Evolutionary conservation across 192 early-diverging fungal genomes (phyloP).

Genomic region (Piromyces sp.): DNA sequence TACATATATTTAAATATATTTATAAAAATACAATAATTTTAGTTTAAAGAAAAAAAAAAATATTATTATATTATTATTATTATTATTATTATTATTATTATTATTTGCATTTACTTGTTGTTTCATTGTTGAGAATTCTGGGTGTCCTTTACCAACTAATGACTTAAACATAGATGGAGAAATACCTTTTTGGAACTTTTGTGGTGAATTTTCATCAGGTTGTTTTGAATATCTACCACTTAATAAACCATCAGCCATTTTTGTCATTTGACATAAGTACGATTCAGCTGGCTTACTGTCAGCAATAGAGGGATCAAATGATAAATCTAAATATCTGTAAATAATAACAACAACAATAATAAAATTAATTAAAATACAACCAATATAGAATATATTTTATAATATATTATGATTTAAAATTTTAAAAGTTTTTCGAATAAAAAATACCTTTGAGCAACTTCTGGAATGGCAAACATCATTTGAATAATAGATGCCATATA

Average conservation of each 20-base stretch:
- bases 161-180: conserved; percentile 81
- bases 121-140: conserved; percentile 93
- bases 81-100: neutral
- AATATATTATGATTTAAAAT: too few relatives aligned
- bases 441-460: conserved; percentile 53
- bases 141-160: conserved; percentile 67
- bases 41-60: too few relatives aligned
- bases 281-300: conserved; percentile 46
- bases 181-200: conserved; percentile 61
- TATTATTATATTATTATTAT: neutral
- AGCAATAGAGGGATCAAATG: conserved; percentile 16
- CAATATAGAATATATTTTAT: too few relatives aligned
- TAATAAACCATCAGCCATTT: conserved; percentile 77
- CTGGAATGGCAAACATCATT: conserved; percentile 58
- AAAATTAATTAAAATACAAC: neutral
- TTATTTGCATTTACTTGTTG: conserved; percentile 58
- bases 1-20: too few relatives aligned
- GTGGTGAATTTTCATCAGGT: conserved; percentile 5
- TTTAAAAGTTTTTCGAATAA: too few relatives aligned
- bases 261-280: conserved; percentile 77
- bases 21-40: too few relatives aligned
- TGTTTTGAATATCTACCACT: conserved; percentile 68
- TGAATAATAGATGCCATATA: conserved; percentile 94
- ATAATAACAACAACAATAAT: too few relatives aligned
- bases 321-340: conserved; percentile 22